Conservation (phyloP, 2,329 filamentous ascomycete genomes). For the Fusarium sp. region DNA sequence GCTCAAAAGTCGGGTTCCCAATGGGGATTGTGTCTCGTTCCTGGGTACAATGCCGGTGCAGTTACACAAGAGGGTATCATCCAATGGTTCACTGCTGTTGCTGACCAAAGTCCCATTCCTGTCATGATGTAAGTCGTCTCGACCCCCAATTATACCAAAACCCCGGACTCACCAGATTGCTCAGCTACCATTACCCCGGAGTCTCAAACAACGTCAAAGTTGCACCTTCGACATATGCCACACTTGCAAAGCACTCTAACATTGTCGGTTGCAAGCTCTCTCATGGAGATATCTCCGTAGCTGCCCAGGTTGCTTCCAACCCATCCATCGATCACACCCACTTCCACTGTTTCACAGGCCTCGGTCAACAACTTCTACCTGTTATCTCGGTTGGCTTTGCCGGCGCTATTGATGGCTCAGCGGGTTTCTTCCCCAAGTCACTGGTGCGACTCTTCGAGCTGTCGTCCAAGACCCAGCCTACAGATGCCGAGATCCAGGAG, state of each 20-base stretch:
- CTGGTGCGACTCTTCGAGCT: slow-evolving; percentile 67
- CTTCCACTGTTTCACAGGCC: slow-evolving; percentile 71
- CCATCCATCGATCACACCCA: slow-evolving; percentile 66
- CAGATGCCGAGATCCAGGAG: slow-evolving; percentile 57
- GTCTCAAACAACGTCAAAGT: slow-evolving; percentile 73
- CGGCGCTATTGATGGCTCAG: slow-evolving; percentile 70
- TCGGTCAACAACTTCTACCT: slow-evolving; percentile 72
- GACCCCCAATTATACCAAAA: background rate
- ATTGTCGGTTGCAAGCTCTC: slow-evolving; percentile 77
- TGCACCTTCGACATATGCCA: slow-evolving; percentile 64
- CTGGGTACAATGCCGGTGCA: slow-evolving; percentile 67
- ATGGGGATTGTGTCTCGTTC: slow-evolving; percentile 68
- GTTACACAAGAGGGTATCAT: slow-evolving; percentile 65
- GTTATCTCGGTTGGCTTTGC: slow-evolving; percentile 66
- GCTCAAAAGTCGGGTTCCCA: slow-evolving; percentile 67
- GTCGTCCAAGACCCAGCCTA: slow-evolving; percentile 41
- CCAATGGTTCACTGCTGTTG: slow-evolving; percentile 67
- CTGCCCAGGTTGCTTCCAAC: slow-evolving; percentile 68
- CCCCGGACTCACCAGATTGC: background rate
- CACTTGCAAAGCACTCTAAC: slow-evolving; percentile 69
- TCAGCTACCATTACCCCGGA: slow-evolving; percentile 71
- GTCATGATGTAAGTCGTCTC: slow-evolving; percentile 62
- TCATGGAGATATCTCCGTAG: slow-evolving; percentile 72
- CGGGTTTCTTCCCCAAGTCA: slow-evolving; percentile 70
- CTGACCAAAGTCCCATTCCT: slow-evolving; percentile 65